Conservation (phyloP, 306 rosid genomes). For the Vachellia collinsii region DNA sequence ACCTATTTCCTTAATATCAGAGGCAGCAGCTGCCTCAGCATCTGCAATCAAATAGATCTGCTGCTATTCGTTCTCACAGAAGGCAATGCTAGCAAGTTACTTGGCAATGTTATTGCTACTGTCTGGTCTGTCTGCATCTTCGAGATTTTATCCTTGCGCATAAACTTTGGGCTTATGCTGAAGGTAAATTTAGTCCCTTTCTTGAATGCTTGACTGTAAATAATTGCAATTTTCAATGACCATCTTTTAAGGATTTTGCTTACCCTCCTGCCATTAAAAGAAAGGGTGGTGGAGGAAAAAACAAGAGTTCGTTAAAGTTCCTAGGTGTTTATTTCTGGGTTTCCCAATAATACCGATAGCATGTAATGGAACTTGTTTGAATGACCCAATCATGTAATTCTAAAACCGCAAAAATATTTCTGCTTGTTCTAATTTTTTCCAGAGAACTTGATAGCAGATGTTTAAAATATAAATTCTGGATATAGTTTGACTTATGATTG, state of each 20-base stretch:
- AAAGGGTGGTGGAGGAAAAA: conserved; percentile 1
- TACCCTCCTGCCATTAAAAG: background rate
- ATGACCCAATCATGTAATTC: background rate
- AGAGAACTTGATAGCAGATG: too few species aligned
- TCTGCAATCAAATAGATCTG: conserved; percentile 55
- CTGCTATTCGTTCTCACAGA: conserved; percentile 16
- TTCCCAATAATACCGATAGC: background rate
- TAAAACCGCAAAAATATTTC: background rate
- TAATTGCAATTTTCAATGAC: conserved; percentile 17
- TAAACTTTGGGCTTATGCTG: conserved; percentile 34
- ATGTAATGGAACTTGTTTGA: background rate
- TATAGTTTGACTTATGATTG: too few species aligned
- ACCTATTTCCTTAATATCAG: conserved; percentile 78
- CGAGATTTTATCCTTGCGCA: conserved; percentile 34
- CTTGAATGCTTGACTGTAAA: background rate
- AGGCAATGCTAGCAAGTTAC: conserved; percentile 29
- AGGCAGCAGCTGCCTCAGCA: conserved; percentile 82
- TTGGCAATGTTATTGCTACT: conserved; percentile 34
- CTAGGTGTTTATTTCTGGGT: background rate
- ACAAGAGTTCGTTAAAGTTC: background rate
- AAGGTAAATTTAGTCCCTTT: conserved; percentile 46
- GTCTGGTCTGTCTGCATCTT: conserved; percentile 34
- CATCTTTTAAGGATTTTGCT: conserved; percentile 25
- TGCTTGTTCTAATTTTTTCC: background rate
- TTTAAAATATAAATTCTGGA: too few species aligned